These are phyloP conservation scores for Globisporangium alternatum DNA, from an alignment of 352 stramenopile species.

Conservation along the genomic window DNA sequence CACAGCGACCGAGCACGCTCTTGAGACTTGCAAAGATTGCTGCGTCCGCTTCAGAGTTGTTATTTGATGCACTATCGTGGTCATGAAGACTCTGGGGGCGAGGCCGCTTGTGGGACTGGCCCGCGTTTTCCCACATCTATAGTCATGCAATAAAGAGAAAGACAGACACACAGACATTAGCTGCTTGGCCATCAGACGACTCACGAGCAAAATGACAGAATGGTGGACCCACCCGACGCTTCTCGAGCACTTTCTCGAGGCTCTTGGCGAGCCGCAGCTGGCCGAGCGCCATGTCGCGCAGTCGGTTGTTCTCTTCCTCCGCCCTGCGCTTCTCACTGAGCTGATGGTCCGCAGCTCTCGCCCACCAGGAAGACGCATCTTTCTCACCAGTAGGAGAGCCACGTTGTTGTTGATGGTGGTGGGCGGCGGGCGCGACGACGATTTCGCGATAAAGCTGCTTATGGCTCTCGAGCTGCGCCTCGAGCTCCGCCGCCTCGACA, in stretches of 20 bases:
- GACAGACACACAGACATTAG: background rate
- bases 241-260: constrained; percentile 22
- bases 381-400: background rate
- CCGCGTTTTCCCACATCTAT: constrained; percentile 8
- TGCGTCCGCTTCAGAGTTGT: background rate
- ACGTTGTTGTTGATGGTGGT: background rate
- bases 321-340: background rate
- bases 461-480: background rate
- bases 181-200: too few relatives aligned
- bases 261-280: constrained; percentile 21
- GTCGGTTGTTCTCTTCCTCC: constrained; percentile 1
- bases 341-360: background rate
- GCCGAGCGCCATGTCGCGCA: constrained; percentile 10
- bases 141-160: background rate
- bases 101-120: background rate
- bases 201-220: background rate
- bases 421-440: background rate
- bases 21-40: constrained; percentile 6
- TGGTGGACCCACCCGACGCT: constrained; percentile 9
- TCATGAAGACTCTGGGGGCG: background rate
- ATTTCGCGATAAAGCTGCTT: constrained; percentile 8
- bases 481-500: constrained; percentile 1
- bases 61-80: background rate
- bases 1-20: background rate
- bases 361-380: constrained; percentile 1